Evolutionary conservation across 164 flowering plant genomes (phyloP), one percentile per base, ranked within the genome.

Genomic region (Annona squamosa): DNA sequence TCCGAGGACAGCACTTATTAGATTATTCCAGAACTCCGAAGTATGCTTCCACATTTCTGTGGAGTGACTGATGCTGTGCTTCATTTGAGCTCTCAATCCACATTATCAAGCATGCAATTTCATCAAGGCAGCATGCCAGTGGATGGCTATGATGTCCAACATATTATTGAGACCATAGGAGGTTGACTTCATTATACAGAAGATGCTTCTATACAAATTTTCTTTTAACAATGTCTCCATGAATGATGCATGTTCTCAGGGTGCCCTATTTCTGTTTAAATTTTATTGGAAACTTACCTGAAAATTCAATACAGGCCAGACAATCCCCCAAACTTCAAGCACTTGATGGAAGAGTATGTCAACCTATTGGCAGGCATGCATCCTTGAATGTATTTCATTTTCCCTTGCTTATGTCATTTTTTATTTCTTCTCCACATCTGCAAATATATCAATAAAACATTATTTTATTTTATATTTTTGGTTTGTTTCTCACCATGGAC

Each of bases 331-430:
- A 82, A 84, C 73, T 89, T 90, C 74, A 80, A 83, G 61, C 18
- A 42, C 63, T 56, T 86, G 76, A 86, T 92, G 95, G 96, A 90
- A 84, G 93, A 92, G 76, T 94, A 92, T 76, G 77, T 88, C 71
- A 73, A 63, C 81, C 91, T 85, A 65, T 86, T 95, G 83, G 87
- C 88, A 86, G 97, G 99, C 80, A 86, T 79, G 84, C 64, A 72
- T 76, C n/a, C 63, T 46, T 13, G 42, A 66, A 26, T 73, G 64
- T 37, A 4, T 37, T 19, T 48, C 26, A 19, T 18, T 9, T 48
- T 26, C 4, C 9, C 4, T 48, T 6, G 12, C 1, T 69, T 69
- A 9, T 37, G 48, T 19, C 2, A 17, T 48, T 69, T 47, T 4
- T 59, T 52, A 2, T 5, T 52, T 52, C 3, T 52, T 52, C 66